Conservation (phyloP, 176 grass and related monocot genomes). For the Rhynchospora tenuis region DNA sequence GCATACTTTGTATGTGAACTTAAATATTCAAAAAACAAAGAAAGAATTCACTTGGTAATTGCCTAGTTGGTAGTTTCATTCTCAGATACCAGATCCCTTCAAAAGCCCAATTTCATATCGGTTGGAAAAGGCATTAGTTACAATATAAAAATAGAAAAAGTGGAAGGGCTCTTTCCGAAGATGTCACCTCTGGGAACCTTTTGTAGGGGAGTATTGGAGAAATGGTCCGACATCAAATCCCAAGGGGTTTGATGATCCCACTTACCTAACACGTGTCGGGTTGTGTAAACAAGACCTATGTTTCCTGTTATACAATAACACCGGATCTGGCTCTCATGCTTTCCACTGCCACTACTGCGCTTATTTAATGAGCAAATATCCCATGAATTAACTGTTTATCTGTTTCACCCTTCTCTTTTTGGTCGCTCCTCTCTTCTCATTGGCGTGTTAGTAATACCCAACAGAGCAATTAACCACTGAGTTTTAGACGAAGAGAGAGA, state of each 20-base stretch:
- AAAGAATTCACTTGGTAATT: too few relatives aligned
- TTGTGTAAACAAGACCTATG: background rate
- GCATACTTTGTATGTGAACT: too few relatives aligned
- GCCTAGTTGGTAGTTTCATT: too few relatives aligned
- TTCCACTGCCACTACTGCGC: slow-evolving; percentile 24
- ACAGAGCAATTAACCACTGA: background rate
- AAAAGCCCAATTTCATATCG: too few relatives aligned
- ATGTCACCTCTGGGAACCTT: background rate
- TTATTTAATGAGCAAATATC: slow-evolving; percentile 34
- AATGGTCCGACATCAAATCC: slow-evolving; percentile 16
- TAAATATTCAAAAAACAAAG: too few relatives aligned
- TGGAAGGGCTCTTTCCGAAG: background rate
- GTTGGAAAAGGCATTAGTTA: too few relatives aligned
- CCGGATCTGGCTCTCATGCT: background rate
- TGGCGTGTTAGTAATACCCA: background rate
- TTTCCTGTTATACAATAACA: background rate
- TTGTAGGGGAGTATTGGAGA: background rate
- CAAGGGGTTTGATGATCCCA: background rate
- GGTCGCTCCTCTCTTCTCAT: background rate
- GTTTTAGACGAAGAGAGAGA: background rate
- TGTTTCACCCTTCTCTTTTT: slow-evolving; percentile 10
- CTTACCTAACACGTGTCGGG: background rate
- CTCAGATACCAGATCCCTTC: too few relatives aligned
- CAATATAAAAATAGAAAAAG: background rate
- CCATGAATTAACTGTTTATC: slow-evolving; percentile 32